Evolutionary conservation across 495 filamentous ascomycete genomes (phyloP).

Genomic region (Polyplosphaeria fusca): DNA sequence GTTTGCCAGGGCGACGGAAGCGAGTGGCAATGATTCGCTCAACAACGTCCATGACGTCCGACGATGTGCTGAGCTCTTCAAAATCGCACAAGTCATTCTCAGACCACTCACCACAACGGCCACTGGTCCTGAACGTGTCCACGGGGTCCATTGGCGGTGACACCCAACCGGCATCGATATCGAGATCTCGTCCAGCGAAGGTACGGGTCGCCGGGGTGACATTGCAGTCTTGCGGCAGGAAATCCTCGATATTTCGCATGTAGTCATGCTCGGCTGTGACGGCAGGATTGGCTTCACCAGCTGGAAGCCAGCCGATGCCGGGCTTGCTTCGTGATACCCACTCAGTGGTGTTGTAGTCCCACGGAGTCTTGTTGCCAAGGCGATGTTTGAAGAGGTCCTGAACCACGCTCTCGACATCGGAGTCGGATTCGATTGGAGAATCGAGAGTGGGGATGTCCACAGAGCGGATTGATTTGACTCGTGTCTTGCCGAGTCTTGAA

Average conservation of each 20-base stretch:
- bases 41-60: slow-evolving; percentile 31
- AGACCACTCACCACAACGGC: slow-evolving; percentile 41
- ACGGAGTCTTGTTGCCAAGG: slow-evolving; percentile 13
- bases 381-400: slow-evolving; percentile 12
- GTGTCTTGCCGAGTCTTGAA: too few relatives aligned
- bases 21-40: slow-evolving; percentile 45
- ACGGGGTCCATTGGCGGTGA: not conserved
- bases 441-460: not conserved
- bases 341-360: slow-evolving; percentile 9
- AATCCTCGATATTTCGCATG: slow-evolving; percentile 61
- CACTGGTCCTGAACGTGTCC: not conserved
- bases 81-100: slow-evolving; percentile 45
- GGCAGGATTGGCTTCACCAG: slow-evolving; percentile 7
- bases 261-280: slow-evolving; percentile 66
- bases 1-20: slow-evolving; percentile 43
- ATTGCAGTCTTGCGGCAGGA: not conserved
- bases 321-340: slow-evolving; percentile 32
- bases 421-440: not conserved
- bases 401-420: slow-evolving; percentile 16
- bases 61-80: slow-evolving; percentile 46
- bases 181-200: slow-evolving; percentile 21
- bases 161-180: slow-evolving; percentile 14
- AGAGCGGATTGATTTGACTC: too few relatives aligned
- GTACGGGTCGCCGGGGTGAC: not conserved
- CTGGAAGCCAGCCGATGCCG: slow-evolving; percentile 29